phyloP scores from a whole-genome alignment of 2,329 filamentous ascomycete genomes.

The Pseudogymnoascus sp. region DNA sequence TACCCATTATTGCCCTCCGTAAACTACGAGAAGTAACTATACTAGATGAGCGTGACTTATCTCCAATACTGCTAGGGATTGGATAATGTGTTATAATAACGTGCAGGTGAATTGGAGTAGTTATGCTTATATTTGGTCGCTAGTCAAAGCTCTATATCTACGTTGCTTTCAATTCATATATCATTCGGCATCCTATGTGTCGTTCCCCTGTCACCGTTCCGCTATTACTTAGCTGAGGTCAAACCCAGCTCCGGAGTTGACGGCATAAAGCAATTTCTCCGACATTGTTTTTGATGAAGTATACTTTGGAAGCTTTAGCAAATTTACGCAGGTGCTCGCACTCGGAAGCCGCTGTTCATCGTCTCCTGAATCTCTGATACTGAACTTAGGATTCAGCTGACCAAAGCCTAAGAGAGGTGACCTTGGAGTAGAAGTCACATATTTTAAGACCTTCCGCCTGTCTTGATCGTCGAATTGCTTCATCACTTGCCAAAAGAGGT shows the following conservation, averaged over 20 bases:
- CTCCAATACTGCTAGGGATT: not conserved
- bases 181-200: not conserved
- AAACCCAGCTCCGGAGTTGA: conserved; percentile 86
- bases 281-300: conserved; percentile 55
- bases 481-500: conserved; percentile 90
- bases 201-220: not conserved
- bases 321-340: conserved; percentile 91
- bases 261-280: conserved; percentile 80
- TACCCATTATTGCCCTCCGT: not conserved
- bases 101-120: not conserved
- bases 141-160: not conserved
- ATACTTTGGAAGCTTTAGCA: conserved; percentile 87
- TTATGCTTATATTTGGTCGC: not conserved
- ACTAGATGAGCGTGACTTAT: not conserved
- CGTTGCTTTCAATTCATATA: not conserved
- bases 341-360: conserved; percentile 78
- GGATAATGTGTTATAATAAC: not conserved
- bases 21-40: not conserved
- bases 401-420: conserved; percentile 85
- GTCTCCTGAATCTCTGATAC: conserved; percentile 73
- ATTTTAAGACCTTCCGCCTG: conserved; percentile 80
- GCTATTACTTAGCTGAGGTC: conserved; percentile 55
- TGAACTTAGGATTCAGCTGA: conserved; percentile 77
- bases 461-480: conserved; percentile 65
- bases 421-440: conserved; percentile 87